Conservation (phyloP, 306 rosid genomes). For the Arachis stenosperma region DNA sequence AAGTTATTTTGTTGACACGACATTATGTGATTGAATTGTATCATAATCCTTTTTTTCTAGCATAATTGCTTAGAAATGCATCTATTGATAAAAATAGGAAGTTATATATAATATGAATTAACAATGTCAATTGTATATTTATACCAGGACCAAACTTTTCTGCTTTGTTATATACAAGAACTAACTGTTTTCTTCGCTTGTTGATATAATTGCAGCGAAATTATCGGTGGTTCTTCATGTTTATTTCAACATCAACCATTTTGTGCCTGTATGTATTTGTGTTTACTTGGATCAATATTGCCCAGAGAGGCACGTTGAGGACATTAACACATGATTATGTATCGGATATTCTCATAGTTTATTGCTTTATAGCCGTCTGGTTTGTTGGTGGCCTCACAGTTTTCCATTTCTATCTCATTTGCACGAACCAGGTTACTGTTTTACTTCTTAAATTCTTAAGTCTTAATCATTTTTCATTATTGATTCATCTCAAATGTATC, state of each 20-base stretch:
- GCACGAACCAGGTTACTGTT: slow-evolving; percentile 81
- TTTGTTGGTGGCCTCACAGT: slow-evolving; percentile 95
- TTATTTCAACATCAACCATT: slow-evolving; percentile 82
- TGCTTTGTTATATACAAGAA: slow-evolving; percentile 28
- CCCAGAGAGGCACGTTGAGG: slow-evolving; percentile 40
- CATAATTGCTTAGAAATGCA: slow-evolving; percentile 24
- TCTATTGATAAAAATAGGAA: background rate
- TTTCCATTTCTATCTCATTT: slow-evolving; percentile 85
- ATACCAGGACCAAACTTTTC: slow-evolving; percentile 11
- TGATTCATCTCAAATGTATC: slow-evolving; percentile 20
- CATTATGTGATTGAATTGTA: too few species aligned
- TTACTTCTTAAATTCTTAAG: slow-evolving; percentile 34
- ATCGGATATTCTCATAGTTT: slow-evolving; percentile 67
- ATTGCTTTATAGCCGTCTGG: slow-evolving; percentile 88
- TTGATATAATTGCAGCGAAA: slow-evolving; percentile 73
- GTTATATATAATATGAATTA: background rate
- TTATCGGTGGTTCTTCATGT: slow-evolving; percentile 89
- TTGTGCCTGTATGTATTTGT: slow-evolving; percentile 77
- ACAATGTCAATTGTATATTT: slow-evolving; percentile 9
- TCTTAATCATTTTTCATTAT: slow-evolving; percentile 24
- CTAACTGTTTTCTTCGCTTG: slow-evolving; percentile 40
- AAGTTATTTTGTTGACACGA: too few species aligned
- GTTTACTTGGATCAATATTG: slow-evolving; percentile 65
- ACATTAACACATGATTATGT: slow-evolving; percentile 56
- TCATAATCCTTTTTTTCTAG: background rate